Base-by-base conservation (phyloP, 2,329 filamentous ascomycete species). In the Fusarium fracticaudum region DNA sequence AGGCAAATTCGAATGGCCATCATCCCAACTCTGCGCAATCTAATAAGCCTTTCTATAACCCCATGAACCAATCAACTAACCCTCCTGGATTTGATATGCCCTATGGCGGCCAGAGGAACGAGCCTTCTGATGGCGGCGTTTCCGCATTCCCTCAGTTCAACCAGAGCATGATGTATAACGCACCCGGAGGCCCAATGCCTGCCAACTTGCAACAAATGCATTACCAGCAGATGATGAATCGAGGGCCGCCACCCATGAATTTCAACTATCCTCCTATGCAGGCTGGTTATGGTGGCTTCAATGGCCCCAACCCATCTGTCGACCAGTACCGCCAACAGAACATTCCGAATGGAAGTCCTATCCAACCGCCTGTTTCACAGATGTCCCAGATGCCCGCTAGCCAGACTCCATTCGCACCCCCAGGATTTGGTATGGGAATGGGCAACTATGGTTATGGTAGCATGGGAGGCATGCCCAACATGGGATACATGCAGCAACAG, bases 171-270 rank as follows among this genome's bases (percentile, higher is more conserved):
- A 86, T 91, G 83, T 91, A 86, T 80, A 86, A 84, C 64, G 80
- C 83, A 11, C 78, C 83, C 35, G 85, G 83, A 73, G 83, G 84
- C 35, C 83, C 86, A 44, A 85, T 90, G 77, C 72, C 81, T 71
- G 84, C 82, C 50, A 85, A 84, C 74, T 80, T 90, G 68, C 86
- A 89, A 77, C 88, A 87, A 74, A 79, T 91, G 74, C 88, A 90
- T 71, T 91, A 89, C 77, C 89, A 90, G 79, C 89, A 90, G 78
- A 85, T 91, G 83, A 85, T 91, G 80, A 84, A 85, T 53, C 85
- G 89, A 24, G 86, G 84, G 14, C 82, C 83, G 5, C 87, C 88
- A 18, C 86, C 86, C 15, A 86, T 90, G 83, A 87, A 85, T 78
- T 89, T 87, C 79, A 90, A 85, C 80, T 91, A 87, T 77, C 86